A percentile compares a stretch with the other conserved stretches of the same genome.
phyloP scores from a whole-genome alignment of 495 filamentous ascomycete genomes.

The Paragyromitra xinjiangensis region DNA sequence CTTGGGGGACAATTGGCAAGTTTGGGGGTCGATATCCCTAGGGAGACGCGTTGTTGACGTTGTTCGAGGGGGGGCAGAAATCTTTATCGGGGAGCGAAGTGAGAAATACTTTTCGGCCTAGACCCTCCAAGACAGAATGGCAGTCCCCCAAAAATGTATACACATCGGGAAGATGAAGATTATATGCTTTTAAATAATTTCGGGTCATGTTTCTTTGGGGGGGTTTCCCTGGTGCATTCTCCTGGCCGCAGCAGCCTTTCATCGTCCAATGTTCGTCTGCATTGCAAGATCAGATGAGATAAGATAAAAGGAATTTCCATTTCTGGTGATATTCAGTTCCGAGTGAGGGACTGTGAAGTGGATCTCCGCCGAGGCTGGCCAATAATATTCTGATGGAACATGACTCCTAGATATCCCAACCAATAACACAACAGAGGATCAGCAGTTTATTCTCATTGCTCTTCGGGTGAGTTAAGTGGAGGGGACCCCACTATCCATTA shows the following conservation, averaged over 20 bases:
- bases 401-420: neutral
- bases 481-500: neutral
- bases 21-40: constrained; percentile 8
- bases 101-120: constrained; percentile 32
- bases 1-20: constrained; percentile 19
- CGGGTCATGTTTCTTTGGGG: constrained; percentile 14
- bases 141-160: constrained; percentile 39
- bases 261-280: neutral
- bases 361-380: neutral
- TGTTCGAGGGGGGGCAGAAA: constrained; percentile 30
- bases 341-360: constrained; percentile 35
- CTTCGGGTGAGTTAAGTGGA: neutral
- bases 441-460: neutral
- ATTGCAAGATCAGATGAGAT: constrained; percentile 45
- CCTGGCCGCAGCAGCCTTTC: neutral
- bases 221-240: constrained; percentile 2
- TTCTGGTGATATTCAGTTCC: constrained; percentile 14
- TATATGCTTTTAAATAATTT: constrained; percentile 47
- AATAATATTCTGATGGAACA: neutral
- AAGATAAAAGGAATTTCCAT: constrained; percentile 33
- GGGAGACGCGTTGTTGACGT: constrained; percentile 53
- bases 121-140: constrained; percentile 30
- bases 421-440: neutral
- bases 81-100: constrained; percentile 29
- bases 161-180: constrained; percentile 32